Evolutionary conservation across 2,329 filamentous ascomycete genomes (phyloP), one percentile per base, ranked within the genome.

Genomic region (Penicillium freii): DNA sequence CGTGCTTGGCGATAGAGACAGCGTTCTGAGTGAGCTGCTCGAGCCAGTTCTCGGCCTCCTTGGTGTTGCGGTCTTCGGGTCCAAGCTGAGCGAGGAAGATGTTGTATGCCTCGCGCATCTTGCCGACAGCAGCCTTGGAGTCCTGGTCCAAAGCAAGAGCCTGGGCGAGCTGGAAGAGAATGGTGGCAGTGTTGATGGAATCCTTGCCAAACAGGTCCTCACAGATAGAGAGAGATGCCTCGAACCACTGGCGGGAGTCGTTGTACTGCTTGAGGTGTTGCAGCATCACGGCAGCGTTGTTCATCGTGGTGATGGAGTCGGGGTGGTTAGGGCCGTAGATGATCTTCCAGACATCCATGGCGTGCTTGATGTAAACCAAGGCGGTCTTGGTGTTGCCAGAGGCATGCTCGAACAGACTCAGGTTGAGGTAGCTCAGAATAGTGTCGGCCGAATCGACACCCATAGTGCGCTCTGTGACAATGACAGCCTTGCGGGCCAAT

Each of bases 271-370:
- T 96, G 67, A 97, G 84, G 55, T 92, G 88, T 77, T 99, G 94
- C 57, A 99, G 86, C 94, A 99, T 99, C 59, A 99, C 94, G 8
- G 94, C 94, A 21, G 91, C 93, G 71, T 99, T 99, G 84, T 97
- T 99, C 77, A 97, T 89, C 17, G 94, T 97, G 9, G 95, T 99
- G 77, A 99, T 97, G 9, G 92, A 96, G 77, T 99, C 94, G 3
- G 94, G 94, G 77, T 99, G 94, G 68, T 91, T 89, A 31, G 88
- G 81, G 33, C 94, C 94, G 72, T 97, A 99, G 68, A 97, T 93
- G 68, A 97, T 85, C 81, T 96, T 97, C 93, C 93, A 97, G 61
- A 99, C 82, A 72, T 94, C 88, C 65, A 99, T 84, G 7, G 94
- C 94, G 73, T 99, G 94, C 73, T 90, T 91, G 63, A 95, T 89